A percentile compares a stretch with the other conserved stretches of the same genome.
phyloP scores from a whole-genome alignment of 192 early-diverging fungal genomes.

The Pilobolus umbonatus region DNA sequence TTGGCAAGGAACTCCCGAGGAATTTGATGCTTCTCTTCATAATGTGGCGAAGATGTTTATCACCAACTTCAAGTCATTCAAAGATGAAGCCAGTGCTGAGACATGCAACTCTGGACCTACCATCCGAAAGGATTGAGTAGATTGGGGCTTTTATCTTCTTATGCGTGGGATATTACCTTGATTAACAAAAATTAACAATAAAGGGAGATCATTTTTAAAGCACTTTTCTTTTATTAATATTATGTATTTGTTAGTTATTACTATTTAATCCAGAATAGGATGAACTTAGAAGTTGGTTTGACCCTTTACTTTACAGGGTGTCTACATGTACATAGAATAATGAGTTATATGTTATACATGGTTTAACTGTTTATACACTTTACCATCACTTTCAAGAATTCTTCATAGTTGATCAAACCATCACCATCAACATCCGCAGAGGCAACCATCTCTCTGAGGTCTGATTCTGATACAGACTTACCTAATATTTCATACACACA shows the following conservation, averaged over 20 bases:
- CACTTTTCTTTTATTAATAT: not conserved
- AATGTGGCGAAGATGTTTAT: slow-evolving; percentile 83
- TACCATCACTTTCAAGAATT: slow-evolving; percentile 81
- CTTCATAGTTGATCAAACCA: slow-evolving; percentile 84
- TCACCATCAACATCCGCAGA: slow-evolving; percentile 83
- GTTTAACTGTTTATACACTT: not conserved
- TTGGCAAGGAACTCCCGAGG: slow-evolving; percentile 73
- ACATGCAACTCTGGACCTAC: slow-evolving; percentile 67
- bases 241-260: not conserved
- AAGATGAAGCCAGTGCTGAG: slow-evolving; percentile 69
- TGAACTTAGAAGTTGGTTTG: not conserved
- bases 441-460: slow-evolving; percentile 9
- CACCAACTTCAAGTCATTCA: slow-evolving; percentile 84
- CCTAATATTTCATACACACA: slow-evolving; percentile 7
- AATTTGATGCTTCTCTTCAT: slow-evolving; percentile 59
- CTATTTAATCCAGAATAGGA: not conserved
- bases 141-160: not conserved
- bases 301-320: slow-evolving; percentile 13
- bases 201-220: not conserved
- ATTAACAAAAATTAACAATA: slow-evolving; percentile 1
- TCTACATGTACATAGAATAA: slow-evolving; percentile 5
- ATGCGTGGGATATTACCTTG: not conserved
- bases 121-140: slow-evolving; percentile 2
- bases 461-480: slow-evolving; percentile 5
- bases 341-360: not conserved